phyloP scores from a whole-genome alignment of 2,329 filamentous ascomycete genomes.

The Ophiocordyceps camponoti-rufipedis region DNA sequence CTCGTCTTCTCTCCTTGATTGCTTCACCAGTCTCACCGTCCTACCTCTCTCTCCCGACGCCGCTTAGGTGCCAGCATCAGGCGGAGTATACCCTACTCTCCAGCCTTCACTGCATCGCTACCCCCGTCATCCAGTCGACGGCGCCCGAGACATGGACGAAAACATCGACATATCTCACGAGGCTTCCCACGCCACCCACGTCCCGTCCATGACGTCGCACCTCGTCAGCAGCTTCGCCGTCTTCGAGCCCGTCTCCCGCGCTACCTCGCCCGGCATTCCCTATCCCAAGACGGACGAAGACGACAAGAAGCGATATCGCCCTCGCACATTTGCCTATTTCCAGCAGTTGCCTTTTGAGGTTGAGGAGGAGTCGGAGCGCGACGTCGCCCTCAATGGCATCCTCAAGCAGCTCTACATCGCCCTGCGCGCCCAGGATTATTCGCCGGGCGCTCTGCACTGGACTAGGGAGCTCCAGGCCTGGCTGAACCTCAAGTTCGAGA shows the following conservation, averaged over 20 bases:
- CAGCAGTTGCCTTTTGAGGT: conserved; percentile 75
- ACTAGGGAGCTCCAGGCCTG: conserved; percentile 89
- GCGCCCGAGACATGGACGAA: conserved; percentile 16
- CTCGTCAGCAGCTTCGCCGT: conserved; percentile 20
- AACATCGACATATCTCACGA: conserved; percentile 16
- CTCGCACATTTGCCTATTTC: conserved; percentile 87
- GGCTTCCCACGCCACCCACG: conserved; percentile 11
- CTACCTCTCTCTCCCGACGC: too few species aligned
- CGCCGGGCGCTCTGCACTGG: conserved; percentile 88
- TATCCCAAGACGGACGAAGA: conserved; percentile 30
- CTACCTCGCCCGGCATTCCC: conserved; percentile 61
- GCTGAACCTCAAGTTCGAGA: conserved; percentile 94
- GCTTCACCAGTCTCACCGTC: not conserved
- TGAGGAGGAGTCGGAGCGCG: conserved; percentile 62
- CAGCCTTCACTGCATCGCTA: not conserved
- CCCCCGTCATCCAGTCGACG: not conserved
- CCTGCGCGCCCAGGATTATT: conserved; percentile 83
- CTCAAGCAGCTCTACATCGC: conserved; percentile 87
- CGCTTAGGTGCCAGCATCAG: too few species aligned
- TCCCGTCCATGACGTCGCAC: conserved; percentile 14
- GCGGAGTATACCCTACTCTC: too few species aligned
- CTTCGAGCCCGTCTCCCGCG: conserved; percentile 60
- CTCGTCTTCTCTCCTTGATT: not conserved
- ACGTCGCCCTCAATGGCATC: conserved; percentile 68
- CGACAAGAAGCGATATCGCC: conserved; percentile 51